These are phyloP conservation scores for Fraxinus nigra DNA, from an alignment of 305 asterid species.

Conservation along the genomic window DNA sequence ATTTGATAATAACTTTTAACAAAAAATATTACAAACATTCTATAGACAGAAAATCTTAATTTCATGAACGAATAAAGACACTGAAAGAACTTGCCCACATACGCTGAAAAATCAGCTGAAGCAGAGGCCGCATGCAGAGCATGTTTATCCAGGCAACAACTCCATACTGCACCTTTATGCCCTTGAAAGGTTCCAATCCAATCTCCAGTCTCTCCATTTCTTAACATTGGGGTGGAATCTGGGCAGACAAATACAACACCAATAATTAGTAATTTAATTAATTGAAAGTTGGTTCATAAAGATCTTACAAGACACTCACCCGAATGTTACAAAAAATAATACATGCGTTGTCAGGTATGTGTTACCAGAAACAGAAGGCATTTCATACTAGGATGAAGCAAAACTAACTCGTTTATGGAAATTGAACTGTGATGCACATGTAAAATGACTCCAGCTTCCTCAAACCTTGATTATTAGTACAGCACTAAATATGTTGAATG, in stretches of 20 bases:
- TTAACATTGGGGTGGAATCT: constrained; percentile 92
- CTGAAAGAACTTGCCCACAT: constrained; percentile 24
- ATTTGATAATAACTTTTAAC: not conserved
- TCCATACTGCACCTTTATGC: constrained; percentile 99
- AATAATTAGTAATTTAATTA: not conserved
- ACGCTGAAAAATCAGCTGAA: constrained; percentile 98
- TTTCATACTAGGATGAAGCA: not conserved
- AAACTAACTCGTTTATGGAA: not conserved
- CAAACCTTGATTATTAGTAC: not conserved
- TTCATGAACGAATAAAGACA: not conserved
- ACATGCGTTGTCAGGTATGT: not conserved
- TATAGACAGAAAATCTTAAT: not conserved
- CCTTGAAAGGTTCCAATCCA: constrained; percentile 99
- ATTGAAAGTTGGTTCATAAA: not conserved
- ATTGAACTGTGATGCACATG: not conserved
- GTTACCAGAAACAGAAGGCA: not conserved
- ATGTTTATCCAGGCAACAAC: constrained; percentile 83
- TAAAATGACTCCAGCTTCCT: not conserved
- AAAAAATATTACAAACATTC: not conserved
- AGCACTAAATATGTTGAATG: not conserved
- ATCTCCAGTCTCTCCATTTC: constrained; percentile 98
- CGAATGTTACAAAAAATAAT: not conserved
- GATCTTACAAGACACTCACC: not conserved
- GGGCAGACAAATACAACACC: constrained; percentile 12
- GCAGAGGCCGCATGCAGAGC: constrained; percentile 94